phyloP scores from a whole-genome alignment of 805 yeast species.

The Zygoascus ofunaensis region DNA sequence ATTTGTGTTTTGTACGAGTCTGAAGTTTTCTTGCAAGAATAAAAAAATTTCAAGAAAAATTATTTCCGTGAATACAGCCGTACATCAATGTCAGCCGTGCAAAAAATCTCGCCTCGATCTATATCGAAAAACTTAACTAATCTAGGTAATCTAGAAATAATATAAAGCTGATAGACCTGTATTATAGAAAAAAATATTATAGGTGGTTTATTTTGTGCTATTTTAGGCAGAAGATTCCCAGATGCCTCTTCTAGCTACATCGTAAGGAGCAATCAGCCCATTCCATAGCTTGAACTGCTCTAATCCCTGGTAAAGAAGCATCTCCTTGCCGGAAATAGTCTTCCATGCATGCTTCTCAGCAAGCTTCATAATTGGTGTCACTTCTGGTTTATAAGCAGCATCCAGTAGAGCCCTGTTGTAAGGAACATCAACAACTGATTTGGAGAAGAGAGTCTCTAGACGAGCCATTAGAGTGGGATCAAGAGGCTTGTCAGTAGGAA shows the following conservation, averaged over 20 bases:
- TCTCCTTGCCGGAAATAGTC: constrained; percentile 83
- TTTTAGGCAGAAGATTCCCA: no score
- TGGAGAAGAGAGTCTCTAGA: constrained; percentile 27
- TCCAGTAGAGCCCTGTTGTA: constrained; percentile 59
- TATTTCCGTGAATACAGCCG: no score
- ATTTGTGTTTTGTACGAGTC: no score
- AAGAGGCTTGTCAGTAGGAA: constrained; percentile 73
- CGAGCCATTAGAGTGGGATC: constrained; percentile 40
- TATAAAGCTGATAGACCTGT: no score
- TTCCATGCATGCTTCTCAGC: constrained; percentile 64
- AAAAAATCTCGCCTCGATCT: no score
- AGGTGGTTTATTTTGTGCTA: no score
- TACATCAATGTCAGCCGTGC: no score
- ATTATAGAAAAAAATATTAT: no score
- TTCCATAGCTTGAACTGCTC: constrained; percentile 76
- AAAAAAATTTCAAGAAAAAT: no score
- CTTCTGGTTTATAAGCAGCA: constrained; percentile 87
- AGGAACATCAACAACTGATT: constrained; percentile 24
- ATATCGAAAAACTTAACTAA: no score
- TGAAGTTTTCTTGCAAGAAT: no score
- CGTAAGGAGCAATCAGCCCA: constrained; percentile 26
- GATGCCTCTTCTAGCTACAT: constrained; percentile 9
- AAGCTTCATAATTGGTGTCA: constrained; percentile 76
- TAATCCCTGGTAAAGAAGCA: constrained; percentile 90
- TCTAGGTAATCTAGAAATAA: no score